Base-by-base conservation (phyloP, 192 early-diverging fungal genomes). In the Mortierella alpina region DNA sequence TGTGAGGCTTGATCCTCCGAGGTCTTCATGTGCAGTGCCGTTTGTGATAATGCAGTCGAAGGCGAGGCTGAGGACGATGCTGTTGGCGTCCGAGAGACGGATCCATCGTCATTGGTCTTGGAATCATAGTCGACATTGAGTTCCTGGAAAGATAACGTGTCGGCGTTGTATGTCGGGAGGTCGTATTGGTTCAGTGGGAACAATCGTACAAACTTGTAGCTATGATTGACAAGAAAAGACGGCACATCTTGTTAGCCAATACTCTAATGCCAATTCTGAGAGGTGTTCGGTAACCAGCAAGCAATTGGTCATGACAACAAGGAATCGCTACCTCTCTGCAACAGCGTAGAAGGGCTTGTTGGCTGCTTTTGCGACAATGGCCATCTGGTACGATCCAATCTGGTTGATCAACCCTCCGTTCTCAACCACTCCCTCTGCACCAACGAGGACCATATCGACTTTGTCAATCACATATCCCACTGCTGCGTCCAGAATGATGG, bases 111-210 rank as follows among this genome's bases (percentile, higher is more conserved):
- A 39, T 65, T 66, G 7, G 57, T 22, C 68, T 69, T 73, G 13
- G 68, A 50, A 45, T 72, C 70, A 52, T 80, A 67, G 50, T 84
- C 70, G 23, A 82, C 64, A 63, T 69, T 86, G 46, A 86, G 54
- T 39, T 85, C 90, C 55, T 88, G 88, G 84, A 93, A 91, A 48
- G 90, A 79, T n/a, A 94, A 68, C 42, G 93, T 83, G 45, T 92
- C 91, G 39, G 90, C 87, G 6, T 88, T 88, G 57, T 91, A 84
- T 7, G 92, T 90, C 11, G 95, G 95, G 20, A 99, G 88, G 81
- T 99, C 97, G 71, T 94, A 92, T 82, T 99, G 98, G 79, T 93
- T 95, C 50, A 99, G 88, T 45, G 98, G 98, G 71, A 95, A 99
- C 47, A 97, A 74, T 66, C 93, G 92, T 42, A 97, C 95, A 87